A percentile compares a stretch with the other conserved stretches of the same genome.
phyloP scores from a whole-genome alignment of 2,329 filamentous ascomycete genomes.

The Penicillium polonicum region DNA sequence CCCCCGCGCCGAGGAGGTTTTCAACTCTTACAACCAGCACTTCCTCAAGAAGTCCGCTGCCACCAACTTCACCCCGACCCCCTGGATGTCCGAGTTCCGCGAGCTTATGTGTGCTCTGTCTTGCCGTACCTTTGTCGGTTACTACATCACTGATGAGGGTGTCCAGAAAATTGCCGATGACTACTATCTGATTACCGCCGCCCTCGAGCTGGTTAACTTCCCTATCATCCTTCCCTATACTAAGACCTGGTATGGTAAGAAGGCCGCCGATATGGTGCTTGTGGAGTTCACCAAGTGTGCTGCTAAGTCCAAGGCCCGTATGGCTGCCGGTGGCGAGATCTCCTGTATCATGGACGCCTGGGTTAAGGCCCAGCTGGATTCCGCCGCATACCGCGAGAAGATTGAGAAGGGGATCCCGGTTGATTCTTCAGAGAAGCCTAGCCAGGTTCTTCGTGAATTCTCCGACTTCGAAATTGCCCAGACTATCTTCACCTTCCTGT shows the following conservation, averaged over 20 bases:
- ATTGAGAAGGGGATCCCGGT: slow-evolving; percentile 68
- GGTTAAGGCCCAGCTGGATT: slow-evolving; percentile 85
- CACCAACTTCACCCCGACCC: slow-evolving; percentile 68
- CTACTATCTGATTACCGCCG: slow-evolving; percentile 94
- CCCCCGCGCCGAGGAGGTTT: slow-evolving; percentile 88
- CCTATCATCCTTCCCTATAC: slow-evolving; percentile 94
- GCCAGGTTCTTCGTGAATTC: slow-evolving; percentile 79
- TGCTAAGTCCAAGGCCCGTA: slow-evolving; percentile 87
- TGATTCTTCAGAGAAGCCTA: slow-evolving; percentile 74
- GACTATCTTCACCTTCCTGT: slow-evolving; percentile 94
- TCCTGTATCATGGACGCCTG: slow-evolving; percentile 95
- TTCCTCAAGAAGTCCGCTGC: slow-evolving; percentile 75
- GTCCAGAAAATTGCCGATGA: slow-evolving; percentile 95
- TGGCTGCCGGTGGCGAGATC: slow-evolving; percentile 81
- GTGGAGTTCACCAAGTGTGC: slow-evolving; percentile 87
- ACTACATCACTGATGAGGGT: slow-evolving; percentile 87
- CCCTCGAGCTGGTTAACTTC: slow-evolving; percentile 96
- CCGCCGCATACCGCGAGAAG: slow-evolving; percentile 75
- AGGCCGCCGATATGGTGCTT: slow-evolving; percentile 88
- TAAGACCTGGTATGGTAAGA: slow-evolving; percentile 96
- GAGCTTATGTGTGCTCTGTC: slow-evolving; percentile 94
- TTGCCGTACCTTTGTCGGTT: slow-evolving; percentile 93
- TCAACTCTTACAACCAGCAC: slow-evolving; percentile 77
- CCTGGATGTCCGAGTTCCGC: slow-evolving; percentile 90
- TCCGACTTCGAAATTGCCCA: slow-evolving; percentile 87